phyloP scores from a whole-genome alignment of 2,329 filamentous ascomycete genomes.

The Colletotrichum zoysiae region DNA sequence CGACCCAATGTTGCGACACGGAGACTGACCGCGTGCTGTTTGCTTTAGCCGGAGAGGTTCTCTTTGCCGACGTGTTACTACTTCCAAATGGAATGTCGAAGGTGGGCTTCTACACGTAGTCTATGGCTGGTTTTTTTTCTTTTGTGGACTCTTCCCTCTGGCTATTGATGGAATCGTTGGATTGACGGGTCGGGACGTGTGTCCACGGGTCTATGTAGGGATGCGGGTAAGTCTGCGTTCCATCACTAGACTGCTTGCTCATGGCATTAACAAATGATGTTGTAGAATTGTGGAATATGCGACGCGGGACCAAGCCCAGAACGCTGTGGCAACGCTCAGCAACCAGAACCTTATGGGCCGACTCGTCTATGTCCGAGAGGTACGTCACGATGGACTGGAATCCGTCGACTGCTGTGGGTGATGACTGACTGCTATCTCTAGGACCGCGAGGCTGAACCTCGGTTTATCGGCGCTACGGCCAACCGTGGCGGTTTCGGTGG shows the following conservation, averaged over 20 bases:
- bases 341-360: constrained; percentile 99
- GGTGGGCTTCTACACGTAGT: constrained; percentile 96
- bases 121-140: constrained; percentile 85
- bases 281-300: constrained; percentile 99
- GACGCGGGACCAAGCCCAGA: constrained; percentile 98
- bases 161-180: constrained; percentile 89
- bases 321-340: constrained; percentile 96
- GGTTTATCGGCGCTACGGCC: constrained; percentile 84
- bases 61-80: constrained; percentile 99
- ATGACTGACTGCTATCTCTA: constrained; percentile 53
- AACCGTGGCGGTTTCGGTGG: constrained; percentile 73
- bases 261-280: constrained; percentile 48
- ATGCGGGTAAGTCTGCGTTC: constrained; percentile 86
- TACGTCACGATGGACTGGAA: constrained; percentile 57
- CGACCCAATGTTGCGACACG: constrained; percentile 36
- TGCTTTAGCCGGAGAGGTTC: constrained; percentile 91
- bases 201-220: constrained; percentile 94
- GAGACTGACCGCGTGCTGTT: constrained; percentile 45
- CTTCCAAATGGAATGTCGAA: constrained; percentile 99
- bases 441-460: constrained; percentile 98
- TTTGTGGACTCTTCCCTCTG: constrained; percentile 73
- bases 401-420: neutral
- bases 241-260: neutral
- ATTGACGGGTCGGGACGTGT: constrained; percentile 98
- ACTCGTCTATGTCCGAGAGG: constrained; percentile 98